Evolutionary conservation across 2,329 filamentous ascomycete species (phyloP).

Genomic region (Fusarium goolgardi): DNA sequence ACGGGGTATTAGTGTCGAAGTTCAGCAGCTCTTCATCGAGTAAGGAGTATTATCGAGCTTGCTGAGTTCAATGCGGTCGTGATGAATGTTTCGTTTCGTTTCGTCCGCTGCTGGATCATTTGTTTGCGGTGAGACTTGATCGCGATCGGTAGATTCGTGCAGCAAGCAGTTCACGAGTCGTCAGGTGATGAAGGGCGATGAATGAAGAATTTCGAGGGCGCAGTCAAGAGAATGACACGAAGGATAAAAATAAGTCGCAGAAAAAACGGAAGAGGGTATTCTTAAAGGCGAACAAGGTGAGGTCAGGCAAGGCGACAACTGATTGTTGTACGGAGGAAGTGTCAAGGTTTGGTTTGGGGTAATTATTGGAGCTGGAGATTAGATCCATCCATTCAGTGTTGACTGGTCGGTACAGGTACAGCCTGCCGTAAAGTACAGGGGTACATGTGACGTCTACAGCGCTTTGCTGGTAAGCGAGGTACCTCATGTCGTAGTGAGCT

Average conservation of each 20-base stretch:
- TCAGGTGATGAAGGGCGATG: background rate
- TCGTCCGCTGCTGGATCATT: constrained; percentile 18
- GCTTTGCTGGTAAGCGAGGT: constrained; percentile 15
- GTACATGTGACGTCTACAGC: constrained; percentile 32
- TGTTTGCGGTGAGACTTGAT: constrained; percentile 34
- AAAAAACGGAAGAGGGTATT: constrained; percentile 18
- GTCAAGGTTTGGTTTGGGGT: constrained; percentile 43
- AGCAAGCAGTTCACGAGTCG: constrained; percentile 10
- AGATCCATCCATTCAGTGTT: background rate
- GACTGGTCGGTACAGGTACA: background rate
- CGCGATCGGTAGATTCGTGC: background rate
- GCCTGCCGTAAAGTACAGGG: background rate
- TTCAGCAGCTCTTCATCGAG: constrained; percentile 2
- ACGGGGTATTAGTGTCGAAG: background rate
- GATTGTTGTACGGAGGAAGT: constrained; percentile 38
- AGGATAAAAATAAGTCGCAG: constrained; percentile 19
- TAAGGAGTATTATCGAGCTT: constrained; percentile 6
- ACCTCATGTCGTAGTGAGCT: constrained; percentile 13
- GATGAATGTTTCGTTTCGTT: constrained; percentile 33
- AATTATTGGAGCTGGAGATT: constrained; percentile 40
- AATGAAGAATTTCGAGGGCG: background rate
- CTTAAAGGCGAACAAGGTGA: constrained; percentile 1
- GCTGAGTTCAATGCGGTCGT: constrained; percentile 17
- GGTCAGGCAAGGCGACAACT: constrained; percentile 35
- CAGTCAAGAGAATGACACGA: constrained; percentile 14